A percentile compares a stretch with the other conserved stretches of the same genome.
These are phyloP conservation scores for Globisporangium carolinianum DNA, from an alignment of 352 stramenopile species.

Conservation along the genomic window DNA sequence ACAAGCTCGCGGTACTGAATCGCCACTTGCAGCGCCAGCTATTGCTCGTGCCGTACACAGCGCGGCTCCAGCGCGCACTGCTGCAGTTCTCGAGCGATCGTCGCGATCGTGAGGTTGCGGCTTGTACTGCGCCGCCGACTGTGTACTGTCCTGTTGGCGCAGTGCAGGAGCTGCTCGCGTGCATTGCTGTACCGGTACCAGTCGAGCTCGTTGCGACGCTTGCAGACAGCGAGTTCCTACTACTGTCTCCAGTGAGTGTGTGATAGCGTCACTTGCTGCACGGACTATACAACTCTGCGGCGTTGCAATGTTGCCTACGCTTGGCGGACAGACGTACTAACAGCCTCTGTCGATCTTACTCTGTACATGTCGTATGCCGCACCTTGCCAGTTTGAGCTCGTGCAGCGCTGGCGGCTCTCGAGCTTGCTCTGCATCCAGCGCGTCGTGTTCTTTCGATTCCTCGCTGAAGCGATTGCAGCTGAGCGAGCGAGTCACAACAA, in stretches of 20 bases:
- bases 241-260: constrained; percentile 27
- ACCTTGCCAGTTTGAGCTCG: constrained; percentile 24
- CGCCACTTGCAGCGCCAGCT: constrained; percentile 40
- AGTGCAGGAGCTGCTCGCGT: constrained; percentile 12
- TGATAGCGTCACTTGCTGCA: too few relatives aligned
- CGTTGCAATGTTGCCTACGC: not conserved
- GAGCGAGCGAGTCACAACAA: constrained; percentile 8
- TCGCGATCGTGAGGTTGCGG: not conserved
- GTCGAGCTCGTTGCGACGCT: not conserved
- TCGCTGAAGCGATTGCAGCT: constrained; percentile 26
- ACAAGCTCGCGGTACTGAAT: constrained; percentile 42
- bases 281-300: too few relatives aligned
- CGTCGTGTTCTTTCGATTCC: constrained; percentile 49
- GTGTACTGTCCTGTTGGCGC: constrained; percentile 4
- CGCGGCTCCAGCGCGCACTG: constrained; percentile 32
- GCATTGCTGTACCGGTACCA: constrained; percentile 4
- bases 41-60: constrained; percentile 30
- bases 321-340: not conserved
- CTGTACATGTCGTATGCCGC: too few relatives aligned
- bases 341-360: not conserved
- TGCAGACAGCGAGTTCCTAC: constrained; percentile 15
- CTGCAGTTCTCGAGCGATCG: constrained; percentile 19
- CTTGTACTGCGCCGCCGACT: not conserved
- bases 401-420: constrained; percentile 24
- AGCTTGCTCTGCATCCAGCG: constrained; percentile 47